phyloP scores from a whole-genome alignment of 805 yeast species.

The Cyberlindnera veronae region DNA sequence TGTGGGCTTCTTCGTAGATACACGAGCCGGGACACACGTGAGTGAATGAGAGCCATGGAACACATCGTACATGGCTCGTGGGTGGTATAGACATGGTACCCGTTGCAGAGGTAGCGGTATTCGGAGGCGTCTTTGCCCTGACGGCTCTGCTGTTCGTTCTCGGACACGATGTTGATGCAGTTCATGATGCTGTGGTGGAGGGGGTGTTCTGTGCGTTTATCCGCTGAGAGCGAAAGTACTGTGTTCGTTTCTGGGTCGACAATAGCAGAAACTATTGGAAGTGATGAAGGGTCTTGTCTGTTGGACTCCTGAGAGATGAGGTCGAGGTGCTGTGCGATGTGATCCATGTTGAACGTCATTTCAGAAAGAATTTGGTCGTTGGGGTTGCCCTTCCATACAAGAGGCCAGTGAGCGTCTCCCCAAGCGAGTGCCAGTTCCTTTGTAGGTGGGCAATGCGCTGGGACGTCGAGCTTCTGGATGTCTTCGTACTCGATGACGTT shows the following conservation, averaged over 20 bases:
- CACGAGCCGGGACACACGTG: slow-evolving; percentile 68
- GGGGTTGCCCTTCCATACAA: slow-evolving; percentile 93
- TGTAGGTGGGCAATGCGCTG: slow-evolving; percentile 62
- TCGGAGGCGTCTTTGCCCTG: slow-evolving; percentile 6
- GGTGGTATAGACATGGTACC: slow-evolving; percentile 76
- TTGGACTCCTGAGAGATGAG: slow-evolving; percentile 30
- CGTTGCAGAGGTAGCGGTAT: slow-evolving; percentile 63
- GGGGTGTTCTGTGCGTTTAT: slow-evolving; percentile 46
- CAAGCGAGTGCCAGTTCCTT: slow-evolving; percentile 64
- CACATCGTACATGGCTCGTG: slow-evolving; percentile 99
- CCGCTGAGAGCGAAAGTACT: slow-evolving; percentile 38
- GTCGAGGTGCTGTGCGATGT: slow-evolving; percentile 34
- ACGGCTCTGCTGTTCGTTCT: slow-evolving; percentile 43
- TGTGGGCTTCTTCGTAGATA: slow-evolving; percentile 46
- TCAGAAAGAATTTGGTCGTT: slow-evolving; percentile 64
- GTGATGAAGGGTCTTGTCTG: slow-evolving; percentile 2
- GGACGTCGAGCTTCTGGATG: slow-evolving; percentile 39
- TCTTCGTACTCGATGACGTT: slow-evolving; percentile 20
- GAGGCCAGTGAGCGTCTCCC: slow-evolving; percentile 77
- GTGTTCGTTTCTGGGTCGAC: slow-evolving; percentile 51
- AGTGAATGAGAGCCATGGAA: slow-evolving; percentile 91
- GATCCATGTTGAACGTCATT: slow-evolving; percentile 44
- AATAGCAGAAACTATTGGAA: slow-evolving; percentile 58
- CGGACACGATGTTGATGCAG: slow-evolving; percentile 65
- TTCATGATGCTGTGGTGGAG: slow-evolving; percentile 73